Conservation (phyloP, 495 filamentous ascomycete genomes). For the Penicillium cinerascens region DNA sequence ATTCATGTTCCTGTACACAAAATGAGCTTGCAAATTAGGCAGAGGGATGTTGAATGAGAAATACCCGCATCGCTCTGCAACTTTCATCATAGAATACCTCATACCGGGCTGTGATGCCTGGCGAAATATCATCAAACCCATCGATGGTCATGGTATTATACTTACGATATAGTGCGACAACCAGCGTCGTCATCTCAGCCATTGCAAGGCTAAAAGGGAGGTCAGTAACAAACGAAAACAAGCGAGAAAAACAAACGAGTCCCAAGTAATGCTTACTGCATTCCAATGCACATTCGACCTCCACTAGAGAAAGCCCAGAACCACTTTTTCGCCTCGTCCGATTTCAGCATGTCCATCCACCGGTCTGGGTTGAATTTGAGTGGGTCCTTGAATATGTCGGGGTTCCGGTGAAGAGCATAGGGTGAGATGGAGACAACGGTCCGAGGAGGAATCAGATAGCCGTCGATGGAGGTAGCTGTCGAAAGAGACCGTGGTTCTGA, state of each 20-base stretch:
- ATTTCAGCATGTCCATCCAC: constrained; percentile 44
- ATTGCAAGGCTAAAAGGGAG: constrained; percentile 30
- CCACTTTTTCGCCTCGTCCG: constrained; percentile 53
- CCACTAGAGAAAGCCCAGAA: constrained; percentile 80
- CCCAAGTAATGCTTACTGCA: constrained; percentile 26
- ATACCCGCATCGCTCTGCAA: neutral
- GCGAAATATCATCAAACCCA: constrained; percentile 21
- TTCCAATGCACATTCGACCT: constrained; percentile 74
- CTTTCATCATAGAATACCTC: constrained; percentile 41
- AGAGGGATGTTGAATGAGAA: neutral
- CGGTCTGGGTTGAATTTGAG: constrained; percentile 53
- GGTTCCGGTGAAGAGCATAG: constrained; percentile 61
- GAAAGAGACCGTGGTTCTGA: constrained; percentile 53
- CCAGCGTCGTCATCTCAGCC: constrained; percentile 42
- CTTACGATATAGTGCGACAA: constrained; percentile 31
- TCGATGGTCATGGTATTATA: constrained; percentile 25
- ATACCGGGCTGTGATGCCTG: constrained; percentile 35
- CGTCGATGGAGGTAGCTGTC: constrained; percentile 23
- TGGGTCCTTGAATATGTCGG: constrained; percentile 48
- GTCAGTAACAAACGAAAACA: neutral
- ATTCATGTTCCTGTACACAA: constrained; percentile 7
- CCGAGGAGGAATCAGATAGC: constrained; percentile 49
- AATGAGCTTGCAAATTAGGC: neutral
- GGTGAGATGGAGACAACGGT: constrained; percentile 60
- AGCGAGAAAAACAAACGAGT: neutral